Evolutionary conservation across 2,329 filamentous ascomycete genomes (phyloP).

Genomic region (Thermothelomyces thermophilus): DNA sequence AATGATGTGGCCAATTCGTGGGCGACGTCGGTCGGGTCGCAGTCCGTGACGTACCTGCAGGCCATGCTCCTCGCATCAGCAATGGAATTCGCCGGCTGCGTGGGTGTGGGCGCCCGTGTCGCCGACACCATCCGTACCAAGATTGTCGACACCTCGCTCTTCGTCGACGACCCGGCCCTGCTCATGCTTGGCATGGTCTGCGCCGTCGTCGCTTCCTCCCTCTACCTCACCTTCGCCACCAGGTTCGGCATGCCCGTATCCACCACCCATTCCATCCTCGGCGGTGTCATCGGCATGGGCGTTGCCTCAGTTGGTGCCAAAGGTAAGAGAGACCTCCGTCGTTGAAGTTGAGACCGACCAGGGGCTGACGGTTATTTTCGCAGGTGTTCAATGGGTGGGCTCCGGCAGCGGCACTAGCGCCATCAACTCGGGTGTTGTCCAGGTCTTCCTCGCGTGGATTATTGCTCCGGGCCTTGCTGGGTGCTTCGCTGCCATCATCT

Average conservation of each 20-base stretch:
- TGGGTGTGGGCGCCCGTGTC: slow-evolving; percentile 54
- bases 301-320: slow-evolving; percentile 46
- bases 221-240: slow-evolving; percentile 53
- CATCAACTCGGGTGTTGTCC: slow-evolving; percentile 46
- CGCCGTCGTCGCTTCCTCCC: slow-evolving; percentile 46
- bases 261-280: slow-evolving; percentile 55
- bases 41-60: slow-evolving; percentile 56
- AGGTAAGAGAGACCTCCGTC: too few relatives aligned
- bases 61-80: slow-evolving; percentile 52
- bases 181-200: slow-evolving; percentile 55
- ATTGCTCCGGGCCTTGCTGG: slow-evolving; percentile 53
- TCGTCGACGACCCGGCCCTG: slow-evolving; percentile 41
- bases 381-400: slow-evolving; percentile 48
- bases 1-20: slow-evolving; percentile 72
- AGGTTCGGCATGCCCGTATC: slow-evolving; percentile 51
- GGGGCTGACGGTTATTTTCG: too few relatives aligned
- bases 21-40: slow-evolving; percentile 66
- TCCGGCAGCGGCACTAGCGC: slow-evolving; percentile 31
- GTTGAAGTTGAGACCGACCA: too few relatives aligned
- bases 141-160: slow-evolving; percentile 45
- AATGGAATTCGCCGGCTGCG: slow-evolving; percentile 56
- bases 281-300: slow-evolving; percentile 53
- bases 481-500: slow-evolving; percentile 47
- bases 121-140: slow-evolving; percentile 57
- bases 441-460: slow-evolving; percentile 55